phyloP scores from a whole-genome alignment of 352 stramenopile species.

The Phytopythium helicoides region DNA sequence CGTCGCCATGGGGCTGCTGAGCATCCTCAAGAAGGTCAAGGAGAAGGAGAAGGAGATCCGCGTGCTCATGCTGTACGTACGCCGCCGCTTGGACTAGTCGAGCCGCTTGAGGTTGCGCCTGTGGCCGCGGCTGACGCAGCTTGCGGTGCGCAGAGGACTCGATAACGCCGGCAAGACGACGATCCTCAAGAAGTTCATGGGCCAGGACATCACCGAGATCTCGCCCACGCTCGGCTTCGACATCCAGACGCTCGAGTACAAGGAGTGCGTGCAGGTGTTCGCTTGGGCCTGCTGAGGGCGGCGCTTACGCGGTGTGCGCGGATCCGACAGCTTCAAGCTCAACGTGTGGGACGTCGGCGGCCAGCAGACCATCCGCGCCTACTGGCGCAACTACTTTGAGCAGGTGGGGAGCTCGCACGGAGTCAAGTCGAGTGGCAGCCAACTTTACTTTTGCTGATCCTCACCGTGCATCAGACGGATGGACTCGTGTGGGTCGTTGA shows the following conservation, averaged over 20 bases:
- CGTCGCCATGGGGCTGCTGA: conserved; percentile 84
- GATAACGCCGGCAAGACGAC: conserved; percentile 99
- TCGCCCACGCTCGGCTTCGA: conserved; percentile 98
- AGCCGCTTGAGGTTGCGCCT: neutral
- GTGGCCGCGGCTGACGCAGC: conserved; percentile 4
- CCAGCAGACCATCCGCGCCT: conserved; percentile 98
- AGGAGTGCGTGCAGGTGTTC: conserved; percentile 46
- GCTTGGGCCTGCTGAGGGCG: no score
- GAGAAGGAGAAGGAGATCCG: conserved; percentile 99
- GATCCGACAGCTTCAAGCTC: conserved; percentile 93
- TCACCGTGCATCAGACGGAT: conserved; percentile 83
- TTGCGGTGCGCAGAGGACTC: conserved; percentile 79
- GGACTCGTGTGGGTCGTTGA: conserved; percentile 99
- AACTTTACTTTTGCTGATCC: no score
- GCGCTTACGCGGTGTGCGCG: neutral
- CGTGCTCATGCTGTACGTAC: conserved; percentile 94
- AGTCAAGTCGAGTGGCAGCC: no score
- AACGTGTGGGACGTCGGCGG: conserved; percentile 99
- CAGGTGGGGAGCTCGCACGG: conserved; percentile 26
- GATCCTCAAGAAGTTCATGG: conserved; percentile 98
- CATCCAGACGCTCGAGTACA: conserved; percentile 98
- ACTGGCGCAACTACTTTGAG: conserved; percentile 99
- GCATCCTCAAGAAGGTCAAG: conserved; percentile 97
- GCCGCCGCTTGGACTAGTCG: neutral
- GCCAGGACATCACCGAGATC: conserved; percentile 96